Evolutionary conservation across 768 basidiomycete species (phyloP).

Genomic region (Trametes coccinea): DNA sequence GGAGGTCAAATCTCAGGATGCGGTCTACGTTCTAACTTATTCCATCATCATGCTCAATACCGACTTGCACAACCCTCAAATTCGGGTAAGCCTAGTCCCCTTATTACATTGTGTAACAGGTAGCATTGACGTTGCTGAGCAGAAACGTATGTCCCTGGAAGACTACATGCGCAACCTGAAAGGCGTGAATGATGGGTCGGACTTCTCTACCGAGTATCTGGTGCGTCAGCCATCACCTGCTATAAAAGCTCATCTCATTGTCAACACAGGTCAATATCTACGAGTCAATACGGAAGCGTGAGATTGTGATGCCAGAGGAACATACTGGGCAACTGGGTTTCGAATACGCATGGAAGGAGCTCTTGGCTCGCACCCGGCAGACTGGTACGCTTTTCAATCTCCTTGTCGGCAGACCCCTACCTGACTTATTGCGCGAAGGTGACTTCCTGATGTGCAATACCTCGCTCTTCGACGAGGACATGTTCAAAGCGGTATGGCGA

Average conservation of each 20-base stretch:
- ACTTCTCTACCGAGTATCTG: conserved; percentile 86
- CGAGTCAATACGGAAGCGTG: conserved; percentile 89
- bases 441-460: conserved; percentile 79
- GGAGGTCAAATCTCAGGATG: conserved; percentile 89
- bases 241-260: background rate
- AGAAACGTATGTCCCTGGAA: conserved; percentile 97
- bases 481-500: conserved; percentile 95
- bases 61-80: conserved; percentile 93
- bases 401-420: background rate
- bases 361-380: conserved; percentile 77
- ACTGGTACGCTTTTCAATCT: conserved; percentile 54
- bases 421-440: conserved; percentile 38
- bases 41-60: conserved; percentile 99
- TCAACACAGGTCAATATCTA: conserved; percentile 75
- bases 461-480: conserved; percentile 78
- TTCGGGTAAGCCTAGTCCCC: conserved; percentile 55
- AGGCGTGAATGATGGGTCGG: conserved; percentile 83
- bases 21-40: conserved; percentile 90
- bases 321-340: conserved; percentile 96
- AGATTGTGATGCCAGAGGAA: conserved; percentile 98
- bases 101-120: background rate
- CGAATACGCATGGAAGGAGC: conserved; percentile 98
- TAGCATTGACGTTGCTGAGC: background rate
- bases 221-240: conserved; percentile 41
- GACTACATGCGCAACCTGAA: conserved; percentile 91